Percentiles rank a stretch among this genome's conserved stretches.
phyloP scores from a whole-genome alignment of 2,329 filamentous ascomycete species.

The Pyricularia sp. region DNA sequence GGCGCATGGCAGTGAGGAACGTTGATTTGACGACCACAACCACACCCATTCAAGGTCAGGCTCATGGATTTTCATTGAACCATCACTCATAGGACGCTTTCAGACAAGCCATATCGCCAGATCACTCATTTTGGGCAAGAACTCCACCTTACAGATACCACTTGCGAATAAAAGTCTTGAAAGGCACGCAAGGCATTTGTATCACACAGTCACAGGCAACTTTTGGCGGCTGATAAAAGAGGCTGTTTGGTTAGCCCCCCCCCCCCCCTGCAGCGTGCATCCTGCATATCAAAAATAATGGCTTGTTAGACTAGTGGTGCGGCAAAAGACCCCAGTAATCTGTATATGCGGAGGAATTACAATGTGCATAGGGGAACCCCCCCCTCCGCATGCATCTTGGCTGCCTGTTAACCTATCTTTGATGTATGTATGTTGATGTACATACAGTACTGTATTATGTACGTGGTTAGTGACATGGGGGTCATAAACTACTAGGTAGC shows the following conservation, averaged over 20 bases:
- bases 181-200: neutral
- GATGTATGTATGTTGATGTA: too few species aligned
- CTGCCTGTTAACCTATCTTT: neutral
- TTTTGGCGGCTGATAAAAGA: neutral
- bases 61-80: neutral
- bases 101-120: too few species aligned
- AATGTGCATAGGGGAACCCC: neutral
- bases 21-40: neutral
- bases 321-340: neutral
- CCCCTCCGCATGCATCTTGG: neutral
- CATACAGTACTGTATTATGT: too few species aligned
- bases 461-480: too few species aligned
- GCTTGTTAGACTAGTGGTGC: neutral
- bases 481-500: too few species aligned
- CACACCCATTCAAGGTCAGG: neutral
- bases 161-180: neutral
- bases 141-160: neutral
- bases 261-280: neutral
- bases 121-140: neutral
- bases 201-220: neutral
- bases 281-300: neutral
- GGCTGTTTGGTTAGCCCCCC: neutral
- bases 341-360: neutral
- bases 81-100: neutral
- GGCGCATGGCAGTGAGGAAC: neutral